Evolutionary conservation across 75 land plant genomes (phyloP), one percentile per base, ranked within the genome.

Genomic region (Adiantum capillusveneris): DNA sequence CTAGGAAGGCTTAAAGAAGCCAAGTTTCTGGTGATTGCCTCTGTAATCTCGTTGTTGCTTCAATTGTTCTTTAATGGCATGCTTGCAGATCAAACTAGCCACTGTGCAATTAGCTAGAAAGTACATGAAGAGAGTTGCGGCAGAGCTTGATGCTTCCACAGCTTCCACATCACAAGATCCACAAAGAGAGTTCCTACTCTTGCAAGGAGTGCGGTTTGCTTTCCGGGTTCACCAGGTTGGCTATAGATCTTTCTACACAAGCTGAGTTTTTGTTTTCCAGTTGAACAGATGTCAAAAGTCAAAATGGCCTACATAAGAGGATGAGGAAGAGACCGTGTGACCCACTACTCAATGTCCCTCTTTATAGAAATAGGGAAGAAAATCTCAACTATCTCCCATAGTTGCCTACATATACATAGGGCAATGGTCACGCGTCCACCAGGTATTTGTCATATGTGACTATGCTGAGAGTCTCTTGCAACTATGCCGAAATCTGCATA

Each of bases 171-270:
- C 81, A 36, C 85, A 87, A 53, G 99, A 95, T 59, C 88, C 93
- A 57, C 63, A 71, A 74, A 68, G 96, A 59, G 97, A 95, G 64
- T 95, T 90, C 55, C 65, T 90, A 29, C 50, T 84, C 26, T 76
- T 95, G 28, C 99, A 90, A 74, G 99, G 99, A 22, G 96, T 90
- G 0, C 86, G 99, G 6, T 95, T 87, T 73, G 97, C 92, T 57
- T 90, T 90, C 76, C 84, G 99, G 25, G 99, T 90, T 41, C 97
- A 95, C 63, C 97, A 87, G 91, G 96, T 86, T 58, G 36, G 53
- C 14, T 53, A 53, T 53, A 3, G 14, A 46, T 46, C 17, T 2
- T 41, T 41, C 43, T 41, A 9, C 43, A 9, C 43, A n/a, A n/a
- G n/a, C n/a, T n/a, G n/a, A n/a, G n/a, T 39, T 39, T 39, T 39